Base-by-base conservation (phyloP, 192 early-diverging fungal genomes). In the Entomortierella chlamydospora region DNA sequence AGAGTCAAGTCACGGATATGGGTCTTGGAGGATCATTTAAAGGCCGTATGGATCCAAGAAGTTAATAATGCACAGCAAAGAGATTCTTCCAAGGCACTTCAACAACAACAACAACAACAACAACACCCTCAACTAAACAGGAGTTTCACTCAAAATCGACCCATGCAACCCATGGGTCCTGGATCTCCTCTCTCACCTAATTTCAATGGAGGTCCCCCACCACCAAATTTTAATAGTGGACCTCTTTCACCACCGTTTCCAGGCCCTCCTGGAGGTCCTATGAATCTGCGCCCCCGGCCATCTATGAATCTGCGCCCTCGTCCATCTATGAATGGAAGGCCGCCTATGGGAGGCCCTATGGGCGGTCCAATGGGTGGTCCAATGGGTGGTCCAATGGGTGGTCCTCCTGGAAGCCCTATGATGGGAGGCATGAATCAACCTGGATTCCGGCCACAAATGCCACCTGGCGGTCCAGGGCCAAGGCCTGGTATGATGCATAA, bases 271-370 rank as follows among this genome's bases (percentile, higher is more conserved):
- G 56, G 56, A 4, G 39, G 49, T 1, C 63, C 63, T 10, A 66
- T 65, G 64, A 49, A 31, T 34, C 59, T 50, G 0, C 42, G 51
- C n/a, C 73, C 52, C 29, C 37, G 64, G 31, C n/a, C n/a, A n/a
- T n/a, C n/a, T n/a, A n/a, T n/a, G n/a, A n/a, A n/a, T n/a, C n/a
- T n/a, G 65, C 73, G 49, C 31, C 73, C 31, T 68, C 64, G 71
- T 26, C 22, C 52, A 39, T 60, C 34, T 41, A 73, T 78, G 73
- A 58, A 57, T 25, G 73, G 67, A 37, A 34, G 73, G 25, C 73
- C 73, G 23, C 74, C 64, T 22, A 73, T 73, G 57, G 72, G 72
- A 2, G 63, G 64, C 15, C 72, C 71, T 12, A 73, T 74, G 72
- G 63, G 63, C 15, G 56, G 56, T 10, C 63, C 62, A 15, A 49